Evolutionary conservation across 208 protist species (phyloP), one percentile per base, ranked within the genome.

Genomic region (Leishmania guyanensis): DNA sequence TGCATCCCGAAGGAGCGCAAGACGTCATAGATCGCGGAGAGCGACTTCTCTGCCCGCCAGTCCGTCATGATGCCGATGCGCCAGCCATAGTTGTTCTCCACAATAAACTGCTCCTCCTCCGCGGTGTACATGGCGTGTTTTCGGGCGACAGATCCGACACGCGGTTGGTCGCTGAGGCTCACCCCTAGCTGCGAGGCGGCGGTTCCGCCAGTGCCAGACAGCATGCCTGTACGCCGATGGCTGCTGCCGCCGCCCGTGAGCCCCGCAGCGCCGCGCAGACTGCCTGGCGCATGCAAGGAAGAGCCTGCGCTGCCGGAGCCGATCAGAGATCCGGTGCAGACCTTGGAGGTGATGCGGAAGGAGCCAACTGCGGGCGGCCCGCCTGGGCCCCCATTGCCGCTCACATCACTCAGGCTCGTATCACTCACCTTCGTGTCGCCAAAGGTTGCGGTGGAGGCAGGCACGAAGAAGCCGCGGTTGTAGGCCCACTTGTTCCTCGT

Each of bases 11-110:
- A 90, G 43, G 70, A 77, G 64, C 77, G 88, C 51, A 98, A 84
- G 0, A 91, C 90, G 36, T 71, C 46, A 80, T 98, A 98, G n/a
- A 97, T 84, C 17, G 81, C 78, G 65, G 69, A 70, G 43, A 96
- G 77, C 50, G 87, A 86, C 26, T 53, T 79, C 70, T 90, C 88
- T 0, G 89, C 87, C 8, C 88, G 89, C 68, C 86, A 84, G 83
- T 97, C 93, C 54, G 92, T 95, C 95, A 98, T 98, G 58, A 98
- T 76, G 12, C 95, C 95, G n/a, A 98, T 80, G 33, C 95, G 92
- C 95, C 95, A 98, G 50, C 95, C 95, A 39, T 82, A 86, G 83
- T 96, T 96, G 83, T 96, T 87, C 70, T 87, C 82, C 36, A 95
- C 88, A 64, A 96, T 88, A 81, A 96, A 96, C 75, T 93, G 83